Evolutionary conservation across 441 rosid species (phyloP).

Genomic region (Pelargonium citronellum): DNA sequence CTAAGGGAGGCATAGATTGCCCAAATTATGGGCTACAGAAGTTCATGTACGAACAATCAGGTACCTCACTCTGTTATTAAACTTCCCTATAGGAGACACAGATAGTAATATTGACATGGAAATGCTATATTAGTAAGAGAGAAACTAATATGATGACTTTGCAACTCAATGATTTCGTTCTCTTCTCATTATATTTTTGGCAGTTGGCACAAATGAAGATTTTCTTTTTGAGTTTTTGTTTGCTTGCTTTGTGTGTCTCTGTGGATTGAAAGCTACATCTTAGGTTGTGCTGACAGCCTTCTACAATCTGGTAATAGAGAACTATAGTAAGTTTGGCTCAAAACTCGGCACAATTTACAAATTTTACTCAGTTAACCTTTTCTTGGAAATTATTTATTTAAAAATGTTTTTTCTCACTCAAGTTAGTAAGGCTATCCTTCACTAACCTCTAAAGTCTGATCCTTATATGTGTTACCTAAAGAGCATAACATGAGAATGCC

Average conservation of each 20-base stretch:
- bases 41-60: constrained; percentile 36
- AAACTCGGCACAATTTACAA: not conserved
- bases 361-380: not conserved
- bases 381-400: not conserved
- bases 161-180: not conserved
- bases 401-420: not conserved
- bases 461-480: constrained; percentile 10
- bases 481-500: not conserved
- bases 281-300: not conserved
- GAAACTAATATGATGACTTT: not conserved
- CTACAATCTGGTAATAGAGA: constrained; percentile 9
- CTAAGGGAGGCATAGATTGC: constrained; percentile 32
- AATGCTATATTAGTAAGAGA: not conserved
- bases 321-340: constrained; percentile 4
- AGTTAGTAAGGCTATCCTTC: constrained; percentile 1
- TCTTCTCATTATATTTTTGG: not conserved
- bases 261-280: not conserved
- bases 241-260: constrained; percentile 2
- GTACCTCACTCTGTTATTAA: constrained; percentile 35
- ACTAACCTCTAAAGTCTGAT: constrained; percentile 1
- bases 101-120: not conserved
- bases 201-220: not conserved
- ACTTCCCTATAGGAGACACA: constrained; percentile 9
- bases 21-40: constrained; percentile 32
- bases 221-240: not conserved